Conservation (phyloP, 805 yeast genomes). For the Ogataea paraovalis region DNA sequence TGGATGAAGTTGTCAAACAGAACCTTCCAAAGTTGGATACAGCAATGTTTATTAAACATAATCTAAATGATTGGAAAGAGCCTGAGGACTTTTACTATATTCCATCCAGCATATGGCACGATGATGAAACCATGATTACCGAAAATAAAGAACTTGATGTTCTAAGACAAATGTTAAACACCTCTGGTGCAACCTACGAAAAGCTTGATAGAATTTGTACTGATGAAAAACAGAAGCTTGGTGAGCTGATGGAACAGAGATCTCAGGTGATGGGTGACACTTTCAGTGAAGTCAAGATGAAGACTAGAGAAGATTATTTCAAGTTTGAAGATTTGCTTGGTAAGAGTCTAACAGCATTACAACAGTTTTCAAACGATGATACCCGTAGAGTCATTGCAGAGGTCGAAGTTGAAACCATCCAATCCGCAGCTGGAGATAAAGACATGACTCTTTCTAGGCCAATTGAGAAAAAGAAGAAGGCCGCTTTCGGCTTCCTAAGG, state of each 20-base stretch:
- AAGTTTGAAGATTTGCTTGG: conserved; percentile 50
- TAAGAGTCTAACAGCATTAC: conserved; percentile 48
- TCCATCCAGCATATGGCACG: conserved; percentile 96
- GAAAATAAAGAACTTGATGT: conserved; percentile 53
- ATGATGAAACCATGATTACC: conserved; percentile 72
- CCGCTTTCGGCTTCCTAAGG: conserved; percentile 43
- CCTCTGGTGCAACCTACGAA: conserved; percentile 36
- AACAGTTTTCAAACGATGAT: conserved; percentile 69
- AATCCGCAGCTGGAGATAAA: conserved; percentile 72
- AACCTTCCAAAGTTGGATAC: conserved; percentile 75
- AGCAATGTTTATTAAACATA: conserved; percentile 91
- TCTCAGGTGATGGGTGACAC: conserved; percentile 30
- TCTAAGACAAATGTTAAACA: conserved; percentile 48
- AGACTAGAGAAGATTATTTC: conserved; percentile 34
- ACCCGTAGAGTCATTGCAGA: conserved; percentile 69
- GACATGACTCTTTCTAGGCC: conserved; percentile 59
- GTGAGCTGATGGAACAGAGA: conserved; percentile 35
- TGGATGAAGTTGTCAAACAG: conserved; percentile 56
- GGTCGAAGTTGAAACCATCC: conserved; percentile 88
- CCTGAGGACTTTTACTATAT: conserved; percentile 81
- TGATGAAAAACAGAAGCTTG: conserved; percentile 47
- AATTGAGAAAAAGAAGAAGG: conserved; percentile 51
- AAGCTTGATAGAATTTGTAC: conserved; percentile 39
- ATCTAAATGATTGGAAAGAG: conserved; percentile 70
- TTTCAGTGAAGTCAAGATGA: conserved; percentile 36